Conservation (phyloP, 2,329 filamentous ascomycete genomes). For the Scedosporium aurantiacum region DNA sequence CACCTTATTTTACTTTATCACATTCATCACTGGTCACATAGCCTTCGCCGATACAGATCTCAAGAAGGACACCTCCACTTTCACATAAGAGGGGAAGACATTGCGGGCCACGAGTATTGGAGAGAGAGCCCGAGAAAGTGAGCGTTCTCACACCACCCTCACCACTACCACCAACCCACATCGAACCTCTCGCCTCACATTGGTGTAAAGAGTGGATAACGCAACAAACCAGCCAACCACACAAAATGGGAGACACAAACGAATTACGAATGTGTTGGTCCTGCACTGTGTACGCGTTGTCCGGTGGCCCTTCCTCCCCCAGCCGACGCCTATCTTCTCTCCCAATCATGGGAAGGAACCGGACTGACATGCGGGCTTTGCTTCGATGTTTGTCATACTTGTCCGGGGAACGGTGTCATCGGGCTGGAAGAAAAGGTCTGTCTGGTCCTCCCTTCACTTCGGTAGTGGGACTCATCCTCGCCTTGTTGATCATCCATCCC, state of each 20-base stretch:
- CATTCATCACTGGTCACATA: background rate
- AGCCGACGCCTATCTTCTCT: background rate
- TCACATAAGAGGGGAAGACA: background rate
- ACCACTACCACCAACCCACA: background rate
- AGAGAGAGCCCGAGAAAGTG: background rate
- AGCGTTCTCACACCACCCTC: too few relatives aligned
- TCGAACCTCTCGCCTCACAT: background rate
- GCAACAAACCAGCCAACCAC: too few relatives aligned
- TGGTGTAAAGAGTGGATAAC: too few relatives aligned
- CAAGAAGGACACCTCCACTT: background rate
- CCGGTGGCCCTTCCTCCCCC: background rate
- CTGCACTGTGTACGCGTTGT: background rate
- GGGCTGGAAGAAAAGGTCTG: background rate
- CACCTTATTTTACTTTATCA: background rate
- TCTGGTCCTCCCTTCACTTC: too few relatives aligned
- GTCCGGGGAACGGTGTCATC: background rate
- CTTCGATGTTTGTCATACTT: background rate
- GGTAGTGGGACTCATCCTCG: too few relatives aligned
- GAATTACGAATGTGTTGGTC: background rate
- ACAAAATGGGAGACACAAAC: background rate
- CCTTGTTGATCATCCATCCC: background rate
- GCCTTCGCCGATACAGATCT: background rate
- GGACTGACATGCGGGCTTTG: background rate
- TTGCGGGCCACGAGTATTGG: background rate
- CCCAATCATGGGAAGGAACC: background rate